Percentiles rank a stretch among this genome's conserved stretches.
Conservation (phyloP, 805 yeast genomes). For the Pichia membranifaciens region DNA sequence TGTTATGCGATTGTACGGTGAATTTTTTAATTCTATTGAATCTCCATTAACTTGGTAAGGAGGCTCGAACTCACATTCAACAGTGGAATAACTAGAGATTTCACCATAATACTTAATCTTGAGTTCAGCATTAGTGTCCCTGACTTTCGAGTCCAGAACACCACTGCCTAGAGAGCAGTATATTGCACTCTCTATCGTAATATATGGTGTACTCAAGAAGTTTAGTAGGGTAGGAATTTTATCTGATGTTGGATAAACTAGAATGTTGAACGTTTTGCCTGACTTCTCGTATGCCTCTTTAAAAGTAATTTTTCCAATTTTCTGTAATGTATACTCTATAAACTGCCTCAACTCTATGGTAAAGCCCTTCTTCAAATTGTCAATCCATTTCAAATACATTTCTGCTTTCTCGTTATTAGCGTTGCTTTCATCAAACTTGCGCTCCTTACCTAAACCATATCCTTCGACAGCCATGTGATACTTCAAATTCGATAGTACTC, state of each 20-base stretch:
- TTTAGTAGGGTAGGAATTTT: slow-evolving; percentile 71
- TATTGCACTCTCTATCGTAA: slow-evolving; percentile 83
- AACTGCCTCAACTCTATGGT: slow-evolving; percentile 81
- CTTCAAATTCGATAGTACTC: slow-evolving; percentile 37
- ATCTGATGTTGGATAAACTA: slow-evolving; percentile 73
- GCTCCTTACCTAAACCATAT: slow-evolving; percentile 34
- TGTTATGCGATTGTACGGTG: slow-evolving; percentile 82
- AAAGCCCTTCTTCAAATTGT: slow-evolving; percentile 47
- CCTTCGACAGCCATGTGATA: slow-evolving; percentile 28
- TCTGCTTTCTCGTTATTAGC: slow-evolving; percentile 27
- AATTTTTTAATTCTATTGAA: slow-evolving; percentile 20
- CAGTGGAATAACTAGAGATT: slow-evolving; percentile 25
- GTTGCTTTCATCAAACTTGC: slow-evolving; percentile 28
- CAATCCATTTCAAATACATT: slow-evolving; percentile 9
- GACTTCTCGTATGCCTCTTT: slow-evolving; percentile 86
- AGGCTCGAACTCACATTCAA: slow-evolving; percentile 34
- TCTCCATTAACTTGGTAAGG: slow-evolving; percentile 31
- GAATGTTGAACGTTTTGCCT: slow-evolving; percentile 73
- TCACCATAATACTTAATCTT: slow-evolving; percentile 29
- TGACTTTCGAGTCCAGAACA: slow-evolving; percentile 57
- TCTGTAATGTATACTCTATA: slow-evolving; percentile 67
- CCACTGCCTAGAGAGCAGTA: slow-evolving; percentile 79
- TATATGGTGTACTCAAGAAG: slow-evolving; percentile 90
- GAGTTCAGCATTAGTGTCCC: slow-evolving; percentile 44
- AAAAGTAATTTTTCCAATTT: slow-evolving; percentile 80